A percentile compares a stretch with the other conserved stretches of the same genome.
Evolutionary conservation across 2,329 filamentous ascomycete species (phyloP).

Genomic region (Alternaria postmessia): DNA sequence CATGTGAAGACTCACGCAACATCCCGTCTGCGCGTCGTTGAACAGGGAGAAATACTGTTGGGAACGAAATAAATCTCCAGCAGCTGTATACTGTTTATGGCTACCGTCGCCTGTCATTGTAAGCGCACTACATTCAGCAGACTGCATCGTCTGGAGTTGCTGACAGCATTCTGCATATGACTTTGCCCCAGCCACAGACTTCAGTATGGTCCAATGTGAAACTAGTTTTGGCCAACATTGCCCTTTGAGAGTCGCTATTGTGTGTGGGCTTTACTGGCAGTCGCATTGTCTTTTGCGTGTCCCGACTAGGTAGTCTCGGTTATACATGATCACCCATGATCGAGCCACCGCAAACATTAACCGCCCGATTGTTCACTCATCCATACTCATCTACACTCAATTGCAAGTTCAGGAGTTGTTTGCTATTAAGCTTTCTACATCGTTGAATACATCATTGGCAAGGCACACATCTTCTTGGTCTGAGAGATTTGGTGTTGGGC

Average conservation of each 20-base stretch:
- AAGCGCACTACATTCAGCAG: slow-evolving; percentile 22
- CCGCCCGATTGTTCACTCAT: slow-evolving; percentile 17
- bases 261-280: not conserved
- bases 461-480: slow-evolving; percentile 13
- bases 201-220: not conserved
- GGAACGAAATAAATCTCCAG: not conserved
- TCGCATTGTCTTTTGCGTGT: not conserved
- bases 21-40: not conserved
- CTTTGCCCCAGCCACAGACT: slow-evolving; percentile 18
- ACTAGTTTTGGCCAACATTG: not conserved
- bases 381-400: slow-evolving; percentile 7
- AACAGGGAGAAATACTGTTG: not conserved
- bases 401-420: slow-evolving; percentile 1
- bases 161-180: slow-evolving; percentile 24
- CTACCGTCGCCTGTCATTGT: slow-evolving; percentile 5
- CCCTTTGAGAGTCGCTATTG: not conserved
- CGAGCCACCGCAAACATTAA: slow-evolving; percentile 8
- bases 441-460: slow-evolving; percentile 1
- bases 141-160: slow-evolving; percentile 26
- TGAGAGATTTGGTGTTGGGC: slow-evolving; percentile 15
- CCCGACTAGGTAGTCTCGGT: not conserved
- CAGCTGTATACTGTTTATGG: not conserved
- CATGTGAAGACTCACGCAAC: not conserved
- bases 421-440: not conserved
- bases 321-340: slow-evolving; percentile 10